Percentiles rank a stretch among this genome's conserved stretches.
These are phyloP conservation scores for Cutaneotrichosporon sp. DNA, from an alignment of 1,284 basidiomycete genomes.

Conservation along the genomic window DNA sequence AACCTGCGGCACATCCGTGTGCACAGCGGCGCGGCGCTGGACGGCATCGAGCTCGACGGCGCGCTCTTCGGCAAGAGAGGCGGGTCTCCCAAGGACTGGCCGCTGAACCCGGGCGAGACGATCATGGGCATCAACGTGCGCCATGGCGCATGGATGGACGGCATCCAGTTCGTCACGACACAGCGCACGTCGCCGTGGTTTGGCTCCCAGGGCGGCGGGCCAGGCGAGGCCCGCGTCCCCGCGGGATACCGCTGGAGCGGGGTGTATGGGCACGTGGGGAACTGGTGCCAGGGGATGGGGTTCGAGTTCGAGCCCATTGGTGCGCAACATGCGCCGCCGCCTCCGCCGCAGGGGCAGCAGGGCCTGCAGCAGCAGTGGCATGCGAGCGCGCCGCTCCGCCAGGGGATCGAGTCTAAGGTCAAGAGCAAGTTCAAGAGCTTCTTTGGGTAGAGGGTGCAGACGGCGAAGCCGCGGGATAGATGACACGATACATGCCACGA, in stretches of 20 bases:
- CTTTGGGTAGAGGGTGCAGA: too few species aligned
- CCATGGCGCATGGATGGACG: constrained; percentile 19
- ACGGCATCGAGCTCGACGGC: constrained; percentile 15
- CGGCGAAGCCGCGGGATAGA: too few species aligned
- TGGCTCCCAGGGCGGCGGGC: constrained; percentile 16
- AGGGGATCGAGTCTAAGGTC: neutral
- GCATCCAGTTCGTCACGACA: constrained; percentile 19
- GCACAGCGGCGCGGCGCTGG: constrained; percentile 10
- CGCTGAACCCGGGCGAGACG: constrained; percentile 9
- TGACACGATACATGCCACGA: too few species aligned
- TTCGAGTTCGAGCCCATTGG: constrained; percentile 10
- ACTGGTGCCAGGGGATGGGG: too few species aligned
- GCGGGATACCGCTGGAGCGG: neutral
- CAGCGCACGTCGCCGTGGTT: constrained; percentile 14
- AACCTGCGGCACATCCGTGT: constrained; percentile 12
- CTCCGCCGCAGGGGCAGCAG: neutral
- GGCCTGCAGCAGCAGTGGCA: neutral
- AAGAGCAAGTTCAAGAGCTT: neutral
- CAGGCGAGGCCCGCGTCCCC: constrained; percentile 13
- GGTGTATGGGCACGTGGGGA: too few species aligned
- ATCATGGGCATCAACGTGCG: constrained; percentile 19
- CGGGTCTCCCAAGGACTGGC: constrained; percentile 8
- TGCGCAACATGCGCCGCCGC: neutral
- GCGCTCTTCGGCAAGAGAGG: constrained; percentile 15
- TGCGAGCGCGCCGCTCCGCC: neutral